Evolutionary conservation across 768 basidiomycete genomes (phyloP).

Genomic region (Lentinula detonsa): DNA sequence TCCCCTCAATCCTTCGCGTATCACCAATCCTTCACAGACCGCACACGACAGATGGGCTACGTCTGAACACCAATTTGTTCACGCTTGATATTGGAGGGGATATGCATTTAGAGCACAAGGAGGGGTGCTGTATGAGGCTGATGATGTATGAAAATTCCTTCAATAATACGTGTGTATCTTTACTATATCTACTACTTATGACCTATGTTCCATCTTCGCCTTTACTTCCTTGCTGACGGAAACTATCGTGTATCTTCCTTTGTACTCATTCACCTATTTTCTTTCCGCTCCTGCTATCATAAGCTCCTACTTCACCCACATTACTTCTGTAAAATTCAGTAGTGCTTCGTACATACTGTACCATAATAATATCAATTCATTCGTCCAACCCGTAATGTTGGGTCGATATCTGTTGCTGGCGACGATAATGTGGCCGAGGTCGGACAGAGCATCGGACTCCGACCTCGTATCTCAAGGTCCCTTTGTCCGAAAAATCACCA

Average conservation of each 20-base stretch:
- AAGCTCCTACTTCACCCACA: neutral
- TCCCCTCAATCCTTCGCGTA: conserved; percentile 5
- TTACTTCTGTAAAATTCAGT: neutral
- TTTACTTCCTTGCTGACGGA: neutral
- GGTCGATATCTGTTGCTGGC: too few relatives aligned
- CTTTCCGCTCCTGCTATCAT: neutral
- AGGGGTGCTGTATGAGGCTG: neutral
- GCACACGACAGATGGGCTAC: conserved; percentile 14
- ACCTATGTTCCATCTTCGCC: neutral
- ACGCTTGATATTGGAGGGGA: neutral
- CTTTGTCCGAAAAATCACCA: too few relatives aligned
- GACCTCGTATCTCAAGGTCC: too few relatives aligned
- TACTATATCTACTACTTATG: conserved; percentile 1
- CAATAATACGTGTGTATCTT: conserved; percentile 2
- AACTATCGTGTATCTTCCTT: neutral
- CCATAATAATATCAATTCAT: neutral
- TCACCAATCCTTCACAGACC: neutral
- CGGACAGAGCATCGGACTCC: too few relatives aligned
- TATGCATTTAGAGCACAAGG: neutral
- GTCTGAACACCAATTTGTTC: conserved; percentile 15
- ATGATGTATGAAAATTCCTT: neutral
- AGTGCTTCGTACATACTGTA: neutral
- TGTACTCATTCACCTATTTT: neutral
- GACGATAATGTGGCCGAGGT: too few relatives aligned
- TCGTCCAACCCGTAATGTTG: neutral